Evolutionary conservation across 2,329 filamentous ascomycete genomes (phyloP).

Genomic region (Myriosclerotinia scirpicola): DNA sequence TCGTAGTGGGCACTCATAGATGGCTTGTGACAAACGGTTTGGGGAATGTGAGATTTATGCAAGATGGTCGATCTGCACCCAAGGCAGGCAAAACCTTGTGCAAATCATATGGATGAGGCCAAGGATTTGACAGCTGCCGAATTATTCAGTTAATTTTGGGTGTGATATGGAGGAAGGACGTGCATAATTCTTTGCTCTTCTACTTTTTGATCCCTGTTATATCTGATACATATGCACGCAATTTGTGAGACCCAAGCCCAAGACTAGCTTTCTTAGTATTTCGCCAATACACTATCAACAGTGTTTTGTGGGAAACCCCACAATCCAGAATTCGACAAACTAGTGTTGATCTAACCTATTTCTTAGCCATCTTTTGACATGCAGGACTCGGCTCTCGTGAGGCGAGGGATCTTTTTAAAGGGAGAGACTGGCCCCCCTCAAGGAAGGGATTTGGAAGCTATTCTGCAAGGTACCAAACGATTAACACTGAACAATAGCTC

Average conservation of each 20-base stretch:
- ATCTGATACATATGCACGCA: constrained; percentile 24
- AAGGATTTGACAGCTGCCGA: constrained; percentile 1
- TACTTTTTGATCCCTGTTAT: constrained; percentile 7
- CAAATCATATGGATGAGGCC: constrained; percentile 7
- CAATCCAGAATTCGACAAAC: constrained; percentile 26
- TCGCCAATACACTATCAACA: constrained; percentile 20
- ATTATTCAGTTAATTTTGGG: neutral
- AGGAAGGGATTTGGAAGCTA: constrained; percentile 31
- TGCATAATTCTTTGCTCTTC: constrained; percentile 15
- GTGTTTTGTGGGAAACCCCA: constrained; percentile 26
- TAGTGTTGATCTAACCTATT: constrained; percentile 31
- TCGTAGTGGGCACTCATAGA: neutral
- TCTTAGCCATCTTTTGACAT: constrained; percentile 24
- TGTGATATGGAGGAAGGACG: constrained; percentile 17
- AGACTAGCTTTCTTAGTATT: neutral
- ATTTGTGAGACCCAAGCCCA: constrained; percentile 23
- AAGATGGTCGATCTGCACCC: constrained; percentile 20
- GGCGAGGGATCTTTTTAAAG: constrained; percentile 29
- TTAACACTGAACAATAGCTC: constrained; percentile 22
- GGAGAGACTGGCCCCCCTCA: constrained; percentile 26
- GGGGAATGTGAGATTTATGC: constrained; percentile 19
- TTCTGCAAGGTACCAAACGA: constrained; percentile 33
- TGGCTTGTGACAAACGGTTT: constrained; percentile 16
- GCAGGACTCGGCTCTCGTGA: constrained; percentile 16
- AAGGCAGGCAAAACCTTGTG: constrained; percentile 18